These are phyloP conservation scores for Cephalotrichum gorgonifer DNA, from an alignment of 2,329 filamentous ascomycete genomes.

Conservation along the genomic window DNA sequence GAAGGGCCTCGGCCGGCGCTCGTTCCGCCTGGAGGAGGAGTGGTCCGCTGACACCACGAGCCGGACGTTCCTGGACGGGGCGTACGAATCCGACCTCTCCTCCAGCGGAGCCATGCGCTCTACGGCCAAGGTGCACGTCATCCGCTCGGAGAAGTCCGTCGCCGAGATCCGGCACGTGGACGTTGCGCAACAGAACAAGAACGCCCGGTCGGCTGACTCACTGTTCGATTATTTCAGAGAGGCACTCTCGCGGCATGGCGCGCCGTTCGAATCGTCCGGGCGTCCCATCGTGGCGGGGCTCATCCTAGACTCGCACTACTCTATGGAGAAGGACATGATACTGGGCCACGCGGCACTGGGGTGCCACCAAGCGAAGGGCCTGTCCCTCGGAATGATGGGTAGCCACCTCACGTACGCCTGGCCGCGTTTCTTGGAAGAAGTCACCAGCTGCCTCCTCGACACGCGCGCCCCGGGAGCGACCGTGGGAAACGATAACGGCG, in stretches of 20 bases:
- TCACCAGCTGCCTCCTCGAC: slow-evolving; percentile 37
- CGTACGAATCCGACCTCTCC: not conserved
- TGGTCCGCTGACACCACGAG: slow-evolving; percentile 60
- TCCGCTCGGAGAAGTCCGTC: slow-evolving; percentile 55
- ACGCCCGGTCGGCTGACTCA: slow-evolving; percentile 44
- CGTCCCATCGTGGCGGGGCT: slow-evolving; percentile 61
- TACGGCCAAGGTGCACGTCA: slow-evolving; percentile 56
- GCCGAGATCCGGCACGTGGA: slow-evolving; percentile 55
- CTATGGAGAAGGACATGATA: slow-evolving; percentile 45
- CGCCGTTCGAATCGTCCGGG: slow-evolving; percentile 17
- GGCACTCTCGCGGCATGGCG: slow-evolving; percentile 34
- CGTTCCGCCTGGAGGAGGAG: slow-evolving; percentile 64
- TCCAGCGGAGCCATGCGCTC: slow-evolving; percentile 7
- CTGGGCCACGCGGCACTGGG: slow-evolving; percentile 58
- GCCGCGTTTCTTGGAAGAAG: slow-evolving; percentile 59
- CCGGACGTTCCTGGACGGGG: slow-evolving; percentile 9
- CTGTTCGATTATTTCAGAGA: slow-evolving; percentile 27
- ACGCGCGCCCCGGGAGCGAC: slow-evolving; percentile 21
- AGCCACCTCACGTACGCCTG: slow-evolving; percentile 63
- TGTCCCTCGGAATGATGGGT: slow-evolving; percentile 61
- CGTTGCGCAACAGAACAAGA: slow-evolving; percentile 51
- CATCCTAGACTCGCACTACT: slow-evolving; percentile 61
- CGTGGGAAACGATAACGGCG: slow-evolving; percentile 28
- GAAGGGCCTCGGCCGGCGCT: slow-evolving; percentile 57
- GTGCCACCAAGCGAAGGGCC: slow-evolving; percentile 34